Evolutionary conservation across 768 basidiomycete genomes (phyloP).

Genomic region (Rubroboletus pulcherrimus): DNA sequence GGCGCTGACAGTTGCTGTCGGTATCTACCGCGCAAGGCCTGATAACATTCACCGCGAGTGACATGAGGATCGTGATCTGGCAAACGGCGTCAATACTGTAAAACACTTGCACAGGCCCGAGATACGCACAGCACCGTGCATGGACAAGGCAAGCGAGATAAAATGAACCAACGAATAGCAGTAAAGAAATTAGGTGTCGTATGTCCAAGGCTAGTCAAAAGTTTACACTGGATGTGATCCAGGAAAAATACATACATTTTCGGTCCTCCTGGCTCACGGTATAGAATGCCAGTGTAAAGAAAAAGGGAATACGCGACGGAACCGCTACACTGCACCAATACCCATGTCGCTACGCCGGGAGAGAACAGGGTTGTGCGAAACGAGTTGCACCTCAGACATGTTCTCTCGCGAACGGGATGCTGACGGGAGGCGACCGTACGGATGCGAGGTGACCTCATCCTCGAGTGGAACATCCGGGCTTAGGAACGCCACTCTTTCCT

Average conservation of each 20-base stretch:
- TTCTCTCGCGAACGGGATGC: constrained; percentile 19
- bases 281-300: not conserved
- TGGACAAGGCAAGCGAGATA: constrained; percentile 7
- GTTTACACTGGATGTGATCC: constrained; percentile 20
- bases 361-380: constrained; percentile 11
- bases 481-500: constrained; percentile 56
- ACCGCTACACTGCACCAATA: constrained; percentile 8
- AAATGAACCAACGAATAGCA: constrained; percentile 5
- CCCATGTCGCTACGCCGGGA: constrained; percentile 16
- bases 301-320: not conserved
- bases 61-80: constrained; percentile 14
- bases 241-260: constrained; percentile 19
- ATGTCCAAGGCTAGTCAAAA: constrained; percentile 11
- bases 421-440: constrained; percentile 17
- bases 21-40: constrained; percentile 12
- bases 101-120: not conserved
- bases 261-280: constrained; percentile 1
- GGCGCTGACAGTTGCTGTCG: constrained; percentile 25
- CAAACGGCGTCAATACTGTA: not conserved
- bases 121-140: not conserved
- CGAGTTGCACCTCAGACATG: constrained; percentile 50
- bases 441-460: constrained; percentile 19
- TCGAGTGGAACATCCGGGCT: constrained; percentile 26
- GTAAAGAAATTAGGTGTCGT: constrained; percentile 4
- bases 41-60: constrained; percentile 10